Evolutionary conservation across 345 rosid genomes (phyloP).

Genomic region (Noccaea caerulescens): DNA sequence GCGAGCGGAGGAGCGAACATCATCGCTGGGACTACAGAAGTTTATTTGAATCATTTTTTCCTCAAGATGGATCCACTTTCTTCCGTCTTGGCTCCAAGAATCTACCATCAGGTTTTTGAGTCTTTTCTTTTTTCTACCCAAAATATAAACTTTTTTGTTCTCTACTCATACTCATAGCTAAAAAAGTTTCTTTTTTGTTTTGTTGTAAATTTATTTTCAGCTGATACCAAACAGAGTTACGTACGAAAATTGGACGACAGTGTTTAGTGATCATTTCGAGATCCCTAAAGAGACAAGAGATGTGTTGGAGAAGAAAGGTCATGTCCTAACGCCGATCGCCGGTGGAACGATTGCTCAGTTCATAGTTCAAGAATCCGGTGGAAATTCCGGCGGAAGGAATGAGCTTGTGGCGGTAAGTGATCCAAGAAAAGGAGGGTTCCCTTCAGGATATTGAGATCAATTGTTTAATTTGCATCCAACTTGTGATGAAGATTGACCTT

Average conservation of each 20-base stretch:
- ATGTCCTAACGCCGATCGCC: constrained; percentile 46
- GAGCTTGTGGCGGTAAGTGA: constrained; percentile 61
- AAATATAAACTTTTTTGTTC: neutral
- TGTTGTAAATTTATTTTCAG: constrained; percentile 35
- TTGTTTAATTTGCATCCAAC: neutral
- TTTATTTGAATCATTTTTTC: constrained; percentile 59
- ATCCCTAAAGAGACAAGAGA: constrained; percentile 45
- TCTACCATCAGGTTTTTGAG: constrained; percentile 61
- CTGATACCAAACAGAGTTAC: constrained; percentile 52
- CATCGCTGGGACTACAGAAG: constrained; percentile 57
- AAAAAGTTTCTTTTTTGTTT: neutral
- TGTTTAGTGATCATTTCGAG: constrained; percentile 53
- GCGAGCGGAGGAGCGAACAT: constrained; percentile 70
- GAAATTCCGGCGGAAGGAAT: constrained; percentile 27
- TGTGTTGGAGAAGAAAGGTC: constrained; percentile 54
- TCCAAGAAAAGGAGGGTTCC: constrained; percentile 70
- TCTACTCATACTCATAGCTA: neutral
- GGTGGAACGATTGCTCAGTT: constrained; percentile 60
- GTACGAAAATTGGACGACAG: constrained; percentile 67
- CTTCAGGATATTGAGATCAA: constrained; percentile 54
- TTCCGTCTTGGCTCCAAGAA: constrained; percentile 59
- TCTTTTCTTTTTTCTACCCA: neutral
- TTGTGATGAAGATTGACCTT: neutral
- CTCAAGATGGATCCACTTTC: constrained; percentile 62
- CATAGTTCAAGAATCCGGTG: constrained; percentile 46